Conservation (phyloP, 805 yeast species). For the Priceomyces carsonii region DNA sequence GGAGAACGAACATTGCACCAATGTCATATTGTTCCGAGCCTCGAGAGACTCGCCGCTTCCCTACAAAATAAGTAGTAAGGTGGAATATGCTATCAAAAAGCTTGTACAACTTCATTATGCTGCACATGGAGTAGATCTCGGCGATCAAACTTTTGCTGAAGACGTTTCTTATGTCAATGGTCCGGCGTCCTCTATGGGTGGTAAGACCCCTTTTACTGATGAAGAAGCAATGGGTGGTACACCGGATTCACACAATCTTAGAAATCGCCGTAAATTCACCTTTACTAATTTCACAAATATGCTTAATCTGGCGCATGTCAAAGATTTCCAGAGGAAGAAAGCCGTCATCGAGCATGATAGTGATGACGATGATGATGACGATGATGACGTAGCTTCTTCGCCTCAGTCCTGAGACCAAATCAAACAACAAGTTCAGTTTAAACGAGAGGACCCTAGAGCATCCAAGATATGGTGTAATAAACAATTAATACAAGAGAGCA, state of each 20-base stretch:
- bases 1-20: slow-evolving; percentile 95
- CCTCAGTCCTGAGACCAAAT: background rate
- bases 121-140: slow-evolving; percentile 1
- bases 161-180: background rate
- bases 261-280: slow-evolving; percentile 27
- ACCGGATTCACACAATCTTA: background rate
- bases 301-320: slow-evolving; percentile 75
- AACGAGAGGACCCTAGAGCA: slow-evolving; percentile 5
- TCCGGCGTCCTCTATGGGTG: background rate
- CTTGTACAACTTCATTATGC: slow-evolving; percentile 35
- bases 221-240: slow-evolving; percentile 10
- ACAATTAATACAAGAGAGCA: background rate
- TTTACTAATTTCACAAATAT: slow-evolving; percentile 51
- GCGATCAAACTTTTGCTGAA: background rate
- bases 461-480: slow-evolving; percentile 5
- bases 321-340: slow-evolving; percentile 77
- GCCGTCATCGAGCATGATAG: slow-evolving; percentile 26
- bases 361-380: slow-evolving; percentile 38
- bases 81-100: slow-evolving; percentile 37
- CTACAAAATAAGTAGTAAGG: slow-evolving; percentile 47
- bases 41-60: slow-evolving; percentile 87
- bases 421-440: slow-evolving; percentile 4
- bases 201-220: slow-evolving; percentile 6
- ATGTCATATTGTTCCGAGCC: slow-evolving; percentile 82
- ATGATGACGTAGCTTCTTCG: slow-evolving; percentile 23